Evolutionary conservation across 108 stramenopile genomes (phyloP).

Genomic region (Licmophora abbreviata): DNA sequence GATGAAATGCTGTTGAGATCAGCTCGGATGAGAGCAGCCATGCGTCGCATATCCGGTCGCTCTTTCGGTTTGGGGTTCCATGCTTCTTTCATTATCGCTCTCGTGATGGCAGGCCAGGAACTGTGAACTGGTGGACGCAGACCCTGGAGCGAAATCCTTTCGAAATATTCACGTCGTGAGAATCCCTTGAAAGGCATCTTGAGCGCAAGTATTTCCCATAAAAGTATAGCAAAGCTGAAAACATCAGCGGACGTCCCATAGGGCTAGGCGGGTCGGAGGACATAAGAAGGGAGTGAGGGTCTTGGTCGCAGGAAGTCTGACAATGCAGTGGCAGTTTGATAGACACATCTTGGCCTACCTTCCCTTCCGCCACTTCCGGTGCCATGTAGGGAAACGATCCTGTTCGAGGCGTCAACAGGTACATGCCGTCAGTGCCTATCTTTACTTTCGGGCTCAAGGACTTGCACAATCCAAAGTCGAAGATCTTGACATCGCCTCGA

Average conservation of each 20-base stretch:
- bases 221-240: slow-evolving; percentile 29
- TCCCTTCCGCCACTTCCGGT: slow-evolving; percentile 28
- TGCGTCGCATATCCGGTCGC: not conserved
- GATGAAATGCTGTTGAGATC: slow-evolving; percentile 21
- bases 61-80: not conserved
- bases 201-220: slow-evolving; percentile 29
- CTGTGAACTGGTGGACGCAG: not conserved
- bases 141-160: not conserved
- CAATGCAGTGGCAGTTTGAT: too few species aligned
- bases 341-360: too few species aligned
- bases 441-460: not conserved
- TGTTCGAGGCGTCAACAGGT: slow-evolving; percentile 1
- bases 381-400: slow-evolving; percentile 43
- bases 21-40: slow-evolving; percentile 25
- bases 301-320: too few species aligned
- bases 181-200: slow-evolving; percentile 4
- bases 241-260: slow-evolving; percentile 34
- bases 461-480: slow-evolving; percentile 27
- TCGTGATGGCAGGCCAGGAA: not conserved
- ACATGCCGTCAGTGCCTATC: not conserved
- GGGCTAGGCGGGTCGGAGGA: not conserved
- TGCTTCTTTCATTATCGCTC: not conserved
- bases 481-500: slow-evolving; percentile 23
- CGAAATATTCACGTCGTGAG: not conserved
- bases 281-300: too few species aligned